Evolutionary conservation across 2,329 filamentous ascomycete genomes (phyloP).

Genomic region (Colletotrichum tamarilloi): DNA sequence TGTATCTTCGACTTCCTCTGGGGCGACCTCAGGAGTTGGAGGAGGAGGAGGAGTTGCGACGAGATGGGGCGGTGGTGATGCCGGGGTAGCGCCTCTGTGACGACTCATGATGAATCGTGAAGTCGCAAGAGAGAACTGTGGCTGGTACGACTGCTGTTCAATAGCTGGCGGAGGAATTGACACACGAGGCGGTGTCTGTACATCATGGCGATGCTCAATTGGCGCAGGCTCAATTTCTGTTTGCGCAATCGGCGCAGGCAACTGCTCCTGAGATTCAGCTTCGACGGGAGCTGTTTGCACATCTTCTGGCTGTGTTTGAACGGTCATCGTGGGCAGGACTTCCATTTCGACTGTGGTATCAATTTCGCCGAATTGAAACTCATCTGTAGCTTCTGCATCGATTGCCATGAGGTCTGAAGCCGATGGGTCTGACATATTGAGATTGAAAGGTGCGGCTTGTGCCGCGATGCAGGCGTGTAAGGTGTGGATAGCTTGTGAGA

Average conservation of each 20-base stretch:
- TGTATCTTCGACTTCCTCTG: constrained; percentile 30
- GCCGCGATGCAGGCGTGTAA: not conserved
- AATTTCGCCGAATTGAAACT: not conserved
- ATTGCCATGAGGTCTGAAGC: not conserved
- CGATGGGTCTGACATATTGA: not conserved
- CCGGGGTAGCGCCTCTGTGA: constrained; percentile 34
- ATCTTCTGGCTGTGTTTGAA: not conserved
- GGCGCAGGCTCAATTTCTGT: not conserved
- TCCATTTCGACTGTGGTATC: not conserved
- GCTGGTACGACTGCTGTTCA: constrained; percentile 39
- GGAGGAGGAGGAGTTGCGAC: not conserved
- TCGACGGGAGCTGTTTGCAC: not conserved
- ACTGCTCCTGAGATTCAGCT: not conserved
- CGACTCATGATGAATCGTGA: constrained; percentile 43
- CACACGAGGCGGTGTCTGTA: not conserved
- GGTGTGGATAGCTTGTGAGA: not conserved
- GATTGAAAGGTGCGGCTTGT: not conserved
- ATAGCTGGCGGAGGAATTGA: not conserved
- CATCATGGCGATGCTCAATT: not conserved
- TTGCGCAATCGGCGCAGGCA: not conserved
- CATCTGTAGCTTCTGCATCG: not conserved
- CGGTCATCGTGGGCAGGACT: not conserved
- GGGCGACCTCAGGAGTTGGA: not conserved
- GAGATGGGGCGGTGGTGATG: not conserved
- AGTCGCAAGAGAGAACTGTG: constrained; percentile 44